Conservation (phyloP, 2,329 filamentous ascomycete genomes). For the Dactylonectria macrodidyma region DNA sequence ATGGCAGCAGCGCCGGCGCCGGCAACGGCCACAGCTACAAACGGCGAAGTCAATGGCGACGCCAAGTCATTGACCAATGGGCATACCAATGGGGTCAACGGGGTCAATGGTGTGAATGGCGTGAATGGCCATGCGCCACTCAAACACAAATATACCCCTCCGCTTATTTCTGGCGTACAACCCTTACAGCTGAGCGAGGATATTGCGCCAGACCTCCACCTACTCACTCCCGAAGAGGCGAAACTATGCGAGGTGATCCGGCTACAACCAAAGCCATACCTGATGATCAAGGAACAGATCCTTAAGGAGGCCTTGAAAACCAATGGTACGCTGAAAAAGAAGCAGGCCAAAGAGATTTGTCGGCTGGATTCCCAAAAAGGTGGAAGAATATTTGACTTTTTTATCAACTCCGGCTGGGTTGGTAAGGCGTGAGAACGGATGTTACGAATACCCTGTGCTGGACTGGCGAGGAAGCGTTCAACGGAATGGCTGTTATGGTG, state of each 20-base stretch:
- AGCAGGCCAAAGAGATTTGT: constrained; percentile 90
- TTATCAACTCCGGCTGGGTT: constrained; percentile 93
- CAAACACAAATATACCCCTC: constrained; percentile 67
- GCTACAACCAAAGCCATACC: constrained; percentile 92
- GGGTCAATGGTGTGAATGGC: constrained; percentile 62
- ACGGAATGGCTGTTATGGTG: constrained; percentile 11
- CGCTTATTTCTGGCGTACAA: constrained; percentile 72
- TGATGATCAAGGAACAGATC: constrained; percentile 95
- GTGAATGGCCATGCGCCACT: constrained; percentile 53
- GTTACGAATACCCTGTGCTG: constrained; percentile 44
- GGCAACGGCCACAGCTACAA: constrained; percentile 43
- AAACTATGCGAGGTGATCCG: constrained; percentile 89
- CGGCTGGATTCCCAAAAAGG: constrained; percentile 88
- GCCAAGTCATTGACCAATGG: constrained; percentile 67
- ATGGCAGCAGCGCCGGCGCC: constrained; percentile 39
- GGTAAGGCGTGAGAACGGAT: constrained; percentile 75
- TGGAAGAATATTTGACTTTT: constrained; percentile 92
- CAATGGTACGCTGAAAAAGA: constrained; percentile 92
- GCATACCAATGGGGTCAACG: constrained; percentile 62
- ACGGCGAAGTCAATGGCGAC: constrained; percentile 62
- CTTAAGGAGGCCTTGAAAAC: constrained; percentile 91
- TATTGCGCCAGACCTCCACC: constrained; percentile 84
- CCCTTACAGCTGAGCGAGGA: constrained; percentile 81
- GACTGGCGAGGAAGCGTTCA: constrained; percentile 38
- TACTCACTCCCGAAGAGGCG: constrained; percentile 86